Conservation (phyloP, 2,329 filamentous ascomycete species). For the Aspergillus tanneri region DNA sequence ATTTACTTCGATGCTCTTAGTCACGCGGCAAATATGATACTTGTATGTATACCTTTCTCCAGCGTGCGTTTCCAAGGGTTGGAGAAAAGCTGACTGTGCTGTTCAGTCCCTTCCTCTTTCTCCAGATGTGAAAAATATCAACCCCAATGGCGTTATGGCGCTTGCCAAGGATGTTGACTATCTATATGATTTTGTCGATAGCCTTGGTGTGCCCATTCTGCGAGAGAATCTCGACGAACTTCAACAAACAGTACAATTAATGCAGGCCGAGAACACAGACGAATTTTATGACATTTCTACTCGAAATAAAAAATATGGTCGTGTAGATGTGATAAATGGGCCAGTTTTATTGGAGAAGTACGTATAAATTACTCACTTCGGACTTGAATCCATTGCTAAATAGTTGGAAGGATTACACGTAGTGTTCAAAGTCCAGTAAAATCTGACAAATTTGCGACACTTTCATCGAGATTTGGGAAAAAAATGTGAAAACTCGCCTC, state of each 20-base stretch:
- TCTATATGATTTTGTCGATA: slow-evolving; percentile 80
- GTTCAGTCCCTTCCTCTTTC: slow-evolving; percentile 72
- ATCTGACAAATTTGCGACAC: slow-evolving; percentile 65
- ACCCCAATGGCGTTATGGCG: slow-evolving; percentile 76
- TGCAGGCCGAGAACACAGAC: slow-evolving; percentile 85
- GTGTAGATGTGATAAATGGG: slow-evolving; percentile 87
- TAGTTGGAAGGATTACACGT: slow-evolving; percentile 58
- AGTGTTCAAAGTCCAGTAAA: slow-evolving; percentile 60
- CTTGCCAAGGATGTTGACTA: slow-evolving; percentile 81
- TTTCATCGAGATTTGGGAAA: slow-evolving; percentile 74
- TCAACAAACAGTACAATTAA: slow-evolving; percentile 84
- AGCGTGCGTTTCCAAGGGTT: slow-evolving; percentile 6
- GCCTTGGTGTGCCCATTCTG: slow-evolving; percentile 82
- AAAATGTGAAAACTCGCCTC: slow-evolving; percentile 38
- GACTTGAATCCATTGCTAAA: slow-evolving; percentile 16
- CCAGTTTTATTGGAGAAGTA: slow-evolving; percentile 90
- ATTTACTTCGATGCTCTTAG: slow-evolving; percentile 96
- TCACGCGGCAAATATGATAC: slow-evolving; percentile 82
- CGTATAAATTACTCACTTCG: slow-evolving; percentile 21
- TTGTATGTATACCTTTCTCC: slow-evolving; percentile 53
- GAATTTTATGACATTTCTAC: slow-evolving; percentile 94
- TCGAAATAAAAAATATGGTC: slow-evolving; percentile 88
- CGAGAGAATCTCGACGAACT: slow-evolving; percentile 88
- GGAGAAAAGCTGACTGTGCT: slow-evolving; percentile 15
- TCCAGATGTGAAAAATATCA: slow-evolving; percentile 77